These are phyloP conservation scores for Ogataea hybrid DNA, from an alignment of 1,139 yeast species.

Conservation along the genomic window DNA sequence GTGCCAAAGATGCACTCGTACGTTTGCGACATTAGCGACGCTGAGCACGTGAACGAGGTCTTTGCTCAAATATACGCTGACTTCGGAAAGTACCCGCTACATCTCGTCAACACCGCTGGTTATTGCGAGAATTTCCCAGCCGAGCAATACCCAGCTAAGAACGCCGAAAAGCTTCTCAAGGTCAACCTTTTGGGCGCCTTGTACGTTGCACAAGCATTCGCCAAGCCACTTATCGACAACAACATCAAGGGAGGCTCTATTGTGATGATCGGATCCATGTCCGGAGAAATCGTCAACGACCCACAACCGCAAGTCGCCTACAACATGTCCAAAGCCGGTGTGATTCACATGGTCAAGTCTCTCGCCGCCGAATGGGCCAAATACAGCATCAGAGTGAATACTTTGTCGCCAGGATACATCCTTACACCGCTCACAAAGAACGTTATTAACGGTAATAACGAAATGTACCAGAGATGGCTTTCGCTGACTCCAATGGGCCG, in stretches of 20 bases:
- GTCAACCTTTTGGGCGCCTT: slow-evolving; percentile 77
- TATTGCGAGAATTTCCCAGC: slow-evolving; percentile 80
- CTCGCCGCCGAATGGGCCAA: slow-evolving; percentile 86
- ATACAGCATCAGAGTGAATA: slow-evolving; percentile 72
- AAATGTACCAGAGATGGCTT: slow-evolving; percentile 57
- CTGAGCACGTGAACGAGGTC: slow-evolving; percentile 55
- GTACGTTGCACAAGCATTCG: slow-evolving; percentile 62
- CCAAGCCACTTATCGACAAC: slow-evolving; percentile 60
- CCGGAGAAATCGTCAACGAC: slow-evolving; percentile 77
- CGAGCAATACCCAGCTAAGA: slow-evolving; percentile 68
- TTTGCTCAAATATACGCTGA: slow-evolving; percentile 50
- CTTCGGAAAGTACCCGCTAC: slow-evolving; percentile 60
- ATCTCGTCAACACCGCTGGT: slow-evolving; percentile 79
- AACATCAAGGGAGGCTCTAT: slow-evolving; percentile 57
- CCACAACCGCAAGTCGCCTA: slow-evolving; percentile 87
- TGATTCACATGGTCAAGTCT: slow-evolving; percentile 71
- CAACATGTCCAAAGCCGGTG: slow-evolving; percentile 86
- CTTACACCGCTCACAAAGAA: slow-evolving; percentile 62
- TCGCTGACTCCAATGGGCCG: slow-evolving; percentile 70
- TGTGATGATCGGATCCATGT: slow-evolving; percentile 81
- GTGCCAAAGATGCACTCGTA: slow-evolving; percentile 56
- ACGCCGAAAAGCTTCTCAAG: slow-evolving; percentile 66
- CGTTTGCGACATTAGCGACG: slow-evolving; percentile 75
- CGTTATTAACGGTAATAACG: slow-evolving; percentile 51
- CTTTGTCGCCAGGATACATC: slow-evolving; percentile 81